Base-by-base conservation (phyloP, 371 early-diverging fungal species). In the Cokeromyces recurvatus region DNA sequence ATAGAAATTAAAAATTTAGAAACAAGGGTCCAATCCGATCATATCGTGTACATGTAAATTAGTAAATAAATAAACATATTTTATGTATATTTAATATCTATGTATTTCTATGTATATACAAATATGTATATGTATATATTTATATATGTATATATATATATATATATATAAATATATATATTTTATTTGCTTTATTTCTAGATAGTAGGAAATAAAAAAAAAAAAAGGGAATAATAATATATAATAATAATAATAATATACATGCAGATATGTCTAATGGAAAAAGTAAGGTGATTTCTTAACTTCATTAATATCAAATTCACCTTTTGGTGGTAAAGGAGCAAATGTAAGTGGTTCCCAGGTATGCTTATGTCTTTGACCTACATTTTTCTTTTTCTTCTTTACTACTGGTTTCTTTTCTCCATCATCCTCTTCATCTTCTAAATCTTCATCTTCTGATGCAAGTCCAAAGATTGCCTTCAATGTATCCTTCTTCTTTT, bases 201-300 rank as follows among this genome's bases (percentile, higher is more conserved):
- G n/a, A n/a, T n/a, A n/a, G n/a, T n/a, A n/a, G n/a, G n/a, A n/a
- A n/a, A n/a, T n/a, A n/a, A n/a, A n/a, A n/a, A n/a, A n/a, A n/a
- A n/a, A n/a, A n/a, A n/a, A n/a, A n/a, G n/a, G n/a, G n/a, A n/a
- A n/a, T n/a, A n/a, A n/a, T n/a, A n/a, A n/a, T n/a, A n/a, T n/a
- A n/a, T n/a, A n/a, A n/a, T n/a, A n/a, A n/a, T n/a, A n/a, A n/a
- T n/a, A n/a, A n/a, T n/a, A n/a, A n/a, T n/a, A n/a, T n/a, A n/a
- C n/a, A n/a, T n/a, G n/a, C n/a, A n/a, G n/a, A n/a, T 35, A 46
- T 20, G 15, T 42, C 51, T 43, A 51, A 44, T 86, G 84, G 82
- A 97, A 97, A 52, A 97, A 97, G 73, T 97, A 97, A 20, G 71
- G 77, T 41, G 90, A 89, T 32, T 89, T 75, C 46, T 72, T 76